A percentile compares a stretch with the other conserved stretches of the same genome.
These are phyloP conservation scores for Leishmania major DNA, from an alignment of 208 protist species.

Conservation along the genomic window DNA sequence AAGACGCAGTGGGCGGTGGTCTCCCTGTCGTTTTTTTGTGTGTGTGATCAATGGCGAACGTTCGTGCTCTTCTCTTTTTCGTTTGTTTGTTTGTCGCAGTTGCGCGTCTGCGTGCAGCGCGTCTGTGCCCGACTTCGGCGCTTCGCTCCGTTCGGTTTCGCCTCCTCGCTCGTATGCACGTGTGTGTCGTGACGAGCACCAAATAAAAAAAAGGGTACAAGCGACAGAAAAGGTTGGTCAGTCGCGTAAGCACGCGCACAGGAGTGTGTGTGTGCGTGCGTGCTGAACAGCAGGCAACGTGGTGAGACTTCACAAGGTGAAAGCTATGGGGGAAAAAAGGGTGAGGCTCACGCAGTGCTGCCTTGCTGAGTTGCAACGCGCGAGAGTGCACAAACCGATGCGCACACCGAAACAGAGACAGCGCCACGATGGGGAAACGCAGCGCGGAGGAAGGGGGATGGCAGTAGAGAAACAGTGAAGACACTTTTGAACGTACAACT, in stretches of 20 bases:
- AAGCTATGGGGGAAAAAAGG: not conserved
- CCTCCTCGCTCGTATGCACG: not conserved
- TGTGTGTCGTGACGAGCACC: not conserved
- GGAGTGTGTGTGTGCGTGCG: not conserved
- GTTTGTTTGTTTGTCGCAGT: not conserved
- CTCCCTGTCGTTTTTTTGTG: not conserved
- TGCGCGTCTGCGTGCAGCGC: not conserved
- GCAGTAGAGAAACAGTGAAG: too few relatives aligned
- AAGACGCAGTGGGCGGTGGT: not conserved
- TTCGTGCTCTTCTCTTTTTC: not conserved
- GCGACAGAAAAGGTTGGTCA: not conserved
- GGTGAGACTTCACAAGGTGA: not conserved
- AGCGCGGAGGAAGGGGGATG: too few relatives aligned
- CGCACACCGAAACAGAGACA: too few relatives aligned
- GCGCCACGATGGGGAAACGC: too few relatives aligned
- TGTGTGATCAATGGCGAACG: not conserved
- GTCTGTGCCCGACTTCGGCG: not conserved
- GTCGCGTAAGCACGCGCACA: not conserved
- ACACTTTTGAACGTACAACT: too few relatives aligned
- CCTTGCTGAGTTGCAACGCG: not conserved
- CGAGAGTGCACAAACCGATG: not conserved
- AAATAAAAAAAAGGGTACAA: too few relatives aligned
- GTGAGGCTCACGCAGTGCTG: not conserved
- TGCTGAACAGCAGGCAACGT: not conserved
- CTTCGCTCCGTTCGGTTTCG: not conserved